Base-by-base conservation (phyloP, 1,284 basidiomycete species). In the Sanghuangporus baumii region DNA sequence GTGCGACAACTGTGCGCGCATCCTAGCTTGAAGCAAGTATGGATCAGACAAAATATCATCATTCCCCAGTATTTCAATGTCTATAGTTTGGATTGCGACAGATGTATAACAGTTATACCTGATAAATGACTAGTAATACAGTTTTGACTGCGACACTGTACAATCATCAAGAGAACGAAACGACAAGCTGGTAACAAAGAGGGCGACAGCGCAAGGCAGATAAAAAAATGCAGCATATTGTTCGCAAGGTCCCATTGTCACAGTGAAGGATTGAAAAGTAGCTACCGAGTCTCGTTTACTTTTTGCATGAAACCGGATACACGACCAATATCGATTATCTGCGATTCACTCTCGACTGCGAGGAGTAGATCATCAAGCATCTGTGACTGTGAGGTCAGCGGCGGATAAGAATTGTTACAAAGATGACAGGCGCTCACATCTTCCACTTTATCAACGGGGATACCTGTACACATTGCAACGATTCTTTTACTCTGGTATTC, bases 401-500 rank as follows among this genome's bases (percentile, higher is more conserved):
- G 68, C 64, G 40, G 68, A 18, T 3, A 56, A 62, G 61, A 11
- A 65, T 54, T 59, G 52, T 1, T 20, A 31, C 16, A 59, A 54
- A 55, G 64, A 20, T 52, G 62, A 65, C 69, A 67, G 64, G 55
- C 11, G 82, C 89, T 81, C 73, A 95, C 94, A 70, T 87, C 86
- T 74, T 97, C 95, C 52, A 98, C 91, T 73, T 89, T 89, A 69
- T 96, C 92, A 55, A 93, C 81, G 1, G 92, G 84, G 57, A 95
- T 88, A 50, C 91, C 91, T 6, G 94, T 93, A 73, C 94, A 96
- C 59, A 96, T 77, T 23, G 93, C 87, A 20, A 98, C 90, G 65
- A 98, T 89, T 75, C 88, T 93, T 75, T 93, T 89, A 77, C 93
- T 97, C 75, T 93, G 88, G 68, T 88, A 88, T 71, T 94, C 90